Base-by-base conservation (phyloP, 164 flowering plant genomes). In the Cinnamomum micranthum region DNA sequence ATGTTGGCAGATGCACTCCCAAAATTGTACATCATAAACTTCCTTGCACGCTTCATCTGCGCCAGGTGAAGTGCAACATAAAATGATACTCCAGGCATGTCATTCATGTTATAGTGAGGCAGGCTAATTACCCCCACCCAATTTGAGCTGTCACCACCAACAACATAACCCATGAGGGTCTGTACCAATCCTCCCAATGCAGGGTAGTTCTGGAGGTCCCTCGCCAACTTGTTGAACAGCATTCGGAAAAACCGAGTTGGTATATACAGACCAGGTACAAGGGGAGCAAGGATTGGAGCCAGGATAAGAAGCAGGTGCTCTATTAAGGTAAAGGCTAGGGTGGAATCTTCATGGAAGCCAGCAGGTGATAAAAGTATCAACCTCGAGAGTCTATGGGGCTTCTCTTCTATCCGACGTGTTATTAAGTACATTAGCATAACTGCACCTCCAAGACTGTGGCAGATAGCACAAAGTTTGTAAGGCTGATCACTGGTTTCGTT, bases 161-260 rank as follows among this genome's bases (percentile, higher is more conserved):
- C 90, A n/a, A 85, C 86, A 73, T 93, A 93, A 81, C 98, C 84
- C 91, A 95, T 88, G 63, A 95, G 83, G 27, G 98, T 95, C 81
- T 95, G 99, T 68, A 95, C 99, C 74, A 95, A 82, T 25, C 99
- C 99, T 74, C 99, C 99, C 70, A 95, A 87, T 10, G 99, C 99
- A 52, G 99, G 99, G 78, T 92, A 88, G 80, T 94, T 89, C 73
- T 92, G 88, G 80, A 95, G 92, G 79, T 95, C 99, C 47, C 97
- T 88, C 0, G 97, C 99, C 81, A 92, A 82, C 84, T 95, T 95
- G 84, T 95, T 93, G 28, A 95, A 77, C 69, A 95, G 87, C 99
- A 95, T 94, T 22, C 98, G 92, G 83, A 91, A 92, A 75, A 95
- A 95, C 70, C 93, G 78, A 10, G 99, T 93, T n/a, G 99, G 99